phyloP scores from a whole-genome alignment of 2,329 filamentous ascomycete species.

The Westerdykella sp. region DNA sequence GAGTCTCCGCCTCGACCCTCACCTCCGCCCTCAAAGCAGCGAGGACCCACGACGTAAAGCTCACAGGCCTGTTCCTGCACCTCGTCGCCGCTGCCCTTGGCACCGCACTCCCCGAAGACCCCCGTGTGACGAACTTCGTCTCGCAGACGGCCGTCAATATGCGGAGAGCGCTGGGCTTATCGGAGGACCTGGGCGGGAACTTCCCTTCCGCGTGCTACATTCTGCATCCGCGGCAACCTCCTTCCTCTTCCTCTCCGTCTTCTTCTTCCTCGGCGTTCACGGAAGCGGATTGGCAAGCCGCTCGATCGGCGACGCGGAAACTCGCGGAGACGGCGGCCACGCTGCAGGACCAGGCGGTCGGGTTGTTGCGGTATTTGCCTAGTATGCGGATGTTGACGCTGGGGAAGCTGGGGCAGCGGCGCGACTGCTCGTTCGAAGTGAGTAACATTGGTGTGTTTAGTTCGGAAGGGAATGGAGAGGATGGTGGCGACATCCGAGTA shows the following conservation, averaged over 20 bases:
- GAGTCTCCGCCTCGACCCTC: conserved; percentile 25
- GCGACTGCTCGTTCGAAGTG: conserved; percentile 42
- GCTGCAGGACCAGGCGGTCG: conserved; percentile 39
- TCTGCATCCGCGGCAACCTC: conserved; percentile 10
- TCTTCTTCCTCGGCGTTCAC: conserved; percentile 1
- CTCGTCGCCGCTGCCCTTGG: conserved; percentile 38
- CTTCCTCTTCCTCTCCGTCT: too few species aligned
- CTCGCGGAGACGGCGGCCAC: conserved; percentile 29
- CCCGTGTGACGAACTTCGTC: conserved; percentile 29
- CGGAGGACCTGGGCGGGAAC: conserved; percentile 35
- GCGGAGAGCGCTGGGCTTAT: conserved; percentile 28
- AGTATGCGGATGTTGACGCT: conserved; percentile 38
- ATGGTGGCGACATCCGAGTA: conserved; percentile 9
- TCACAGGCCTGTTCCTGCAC: conserved; percentile 40
- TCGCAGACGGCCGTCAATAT: conserved; percentile 40
- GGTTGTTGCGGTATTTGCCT: conserved; percentile 39
- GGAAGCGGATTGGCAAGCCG: conserved; percentile 32
- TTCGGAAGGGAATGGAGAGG: not conserved
- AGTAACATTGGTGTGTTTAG: conserved; percentile 42
- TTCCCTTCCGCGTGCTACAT: conserved; percentile 29
- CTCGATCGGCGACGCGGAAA: conserved; percentile 24
- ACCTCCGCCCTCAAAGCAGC: conserved; percentile 23
- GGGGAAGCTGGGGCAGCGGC: conserved; percentile 33
- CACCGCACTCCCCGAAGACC: conserved; percentile 16
- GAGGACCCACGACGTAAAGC: conserved; percentile 32